Evolutionary conservation across 805 yeast species (phyloP).

Genomic region (Hanseniaspora singularis): DNA sequence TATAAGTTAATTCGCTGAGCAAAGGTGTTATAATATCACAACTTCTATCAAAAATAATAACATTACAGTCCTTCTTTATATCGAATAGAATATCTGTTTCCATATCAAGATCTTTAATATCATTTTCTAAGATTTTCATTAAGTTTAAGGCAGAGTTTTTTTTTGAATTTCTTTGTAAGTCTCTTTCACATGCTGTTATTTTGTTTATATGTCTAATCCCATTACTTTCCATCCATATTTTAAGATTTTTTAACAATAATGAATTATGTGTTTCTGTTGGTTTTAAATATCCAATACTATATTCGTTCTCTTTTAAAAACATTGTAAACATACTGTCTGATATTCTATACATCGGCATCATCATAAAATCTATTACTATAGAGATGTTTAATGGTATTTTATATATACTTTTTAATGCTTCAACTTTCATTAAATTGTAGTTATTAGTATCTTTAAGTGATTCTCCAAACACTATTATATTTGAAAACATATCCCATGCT

Average conservation of each 20-base stretch:
- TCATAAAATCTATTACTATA: neutral
- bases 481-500: neutral
- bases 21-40: constrained; percentile 62
- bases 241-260: neutral
- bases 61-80: constrained; percentile 44
- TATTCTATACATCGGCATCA: constrained; percentile 4
- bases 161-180: constrained; percentile 15
- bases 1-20: constrained; percentile 65
- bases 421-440: neutral
- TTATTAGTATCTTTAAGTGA: neutral
- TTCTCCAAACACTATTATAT: constrained; percentile 1
- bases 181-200: constrained; percentile 14
- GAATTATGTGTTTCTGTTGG: neutral
- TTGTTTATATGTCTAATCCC: constrained; percentile 1
- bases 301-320: neutral
- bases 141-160: constrained; percentile 19
- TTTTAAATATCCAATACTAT: neutral
- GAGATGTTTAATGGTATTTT: neutral
- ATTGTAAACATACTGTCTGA: neutral
- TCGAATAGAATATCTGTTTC: constrained; percentile 1
- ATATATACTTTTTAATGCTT: neutral
- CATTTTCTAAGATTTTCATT: constrained; percentile 25
- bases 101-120: constrained; percentile 31
- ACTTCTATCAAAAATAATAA: constrained; percentile 68
- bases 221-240: constrained; percentile 4